Evolutionary conservation across 768 basidiomycete genomes (phyloP).

Genomic region (Suillus tomentosus): DNA sequence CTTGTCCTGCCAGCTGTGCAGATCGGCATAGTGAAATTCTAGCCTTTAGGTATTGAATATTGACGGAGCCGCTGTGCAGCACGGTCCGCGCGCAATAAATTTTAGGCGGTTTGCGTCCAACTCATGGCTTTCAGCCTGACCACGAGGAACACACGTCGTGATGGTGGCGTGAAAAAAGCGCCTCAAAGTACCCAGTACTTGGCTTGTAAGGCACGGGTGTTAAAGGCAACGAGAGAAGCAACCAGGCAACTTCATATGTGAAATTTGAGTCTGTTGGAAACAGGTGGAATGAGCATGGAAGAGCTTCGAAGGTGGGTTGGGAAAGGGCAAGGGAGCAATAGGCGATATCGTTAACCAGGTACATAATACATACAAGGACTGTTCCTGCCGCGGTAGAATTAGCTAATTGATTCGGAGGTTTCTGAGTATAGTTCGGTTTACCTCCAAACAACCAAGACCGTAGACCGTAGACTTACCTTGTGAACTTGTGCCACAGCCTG

Average conservation of each 20-base stretch:
- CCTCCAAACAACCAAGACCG: background rate
- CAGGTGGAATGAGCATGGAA: background rate
- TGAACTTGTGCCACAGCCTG: background rate
- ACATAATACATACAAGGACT: background rate
- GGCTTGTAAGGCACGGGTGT: background rate
- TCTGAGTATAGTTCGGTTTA: background rate
- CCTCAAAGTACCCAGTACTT: background rate
- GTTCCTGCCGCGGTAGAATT: constrained; percentile 5
- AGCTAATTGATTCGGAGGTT: background rate
- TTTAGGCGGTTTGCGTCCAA: background rate
- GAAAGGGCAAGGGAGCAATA: background rate
- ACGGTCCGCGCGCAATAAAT: background rate
- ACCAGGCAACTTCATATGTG: background rate
- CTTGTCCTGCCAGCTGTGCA: background rate
- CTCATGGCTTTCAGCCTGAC: no score
- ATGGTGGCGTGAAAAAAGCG: background rate
- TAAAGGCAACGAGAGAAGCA: background rate
- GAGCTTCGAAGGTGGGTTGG: background rate
- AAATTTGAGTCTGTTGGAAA: background rate
- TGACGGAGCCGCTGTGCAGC: background rate
- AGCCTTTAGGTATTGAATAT: background rate
- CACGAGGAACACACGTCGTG: background rate
- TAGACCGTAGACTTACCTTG: background rate
- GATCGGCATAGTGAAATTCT: background rate
- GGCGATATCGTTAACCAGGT: background rate